These are phyloP conservation scores for Epichloe brachyelytri DNA, from an alignment of 2,329 filamentous ascomycete species.

Conservation along the genomic window DNA sequence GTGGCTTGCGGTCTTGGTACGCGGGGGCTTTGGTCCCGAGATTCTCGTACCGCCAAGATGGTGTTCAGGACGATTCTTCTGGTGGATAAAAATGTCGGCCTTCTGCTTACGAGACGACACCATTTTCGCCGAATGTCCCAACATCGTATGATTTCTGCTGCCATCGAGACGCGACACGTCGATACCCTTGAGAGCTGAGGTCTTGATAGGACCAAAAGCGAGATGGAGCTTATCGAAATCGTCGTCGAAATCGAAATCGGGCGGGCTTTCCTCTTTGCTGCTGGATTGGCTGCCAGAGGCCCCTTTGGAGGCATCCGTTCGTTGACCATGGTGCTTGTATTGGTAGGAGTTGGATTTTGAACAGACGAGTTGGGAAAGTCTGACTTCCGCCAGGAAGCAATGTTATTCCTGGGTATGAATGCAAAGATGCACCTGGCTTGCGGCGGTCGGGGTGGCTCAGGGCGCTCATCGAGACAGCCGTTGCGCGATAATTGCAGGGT, in stretches of 20 bases:
- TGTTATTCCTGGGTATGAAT: constrained; percentile 19
- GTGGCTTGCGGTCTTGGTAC: constrained; percentile 33
- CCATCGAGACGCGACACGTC: not conserved
- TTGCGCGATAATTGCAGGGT: constrained; percentile 6
- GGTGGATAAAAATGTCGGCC: constrained; percentile 41
- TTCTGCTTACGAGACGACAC: constrained; percentile 41
- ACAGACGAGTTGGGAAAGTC: constrained; percentile 8
- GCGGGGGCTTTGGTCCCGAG: constrained; percentile 32
- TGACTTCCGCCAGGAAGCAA: constrained; percentile 13
- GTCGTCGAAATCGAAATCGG: constrained; percentile 18
- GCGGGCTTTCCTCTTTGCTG: constrained; percentile 8
- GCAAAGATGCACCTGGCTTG: constrained; percentile 19
- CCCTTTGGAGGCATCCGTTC: constrained; percentile 28
- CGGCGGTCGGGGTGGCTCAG: constrained; percentile 6
- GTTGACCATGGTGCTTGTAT: constrained; percentile 28
- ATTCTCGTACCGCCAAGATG: constrained; percentile 36
- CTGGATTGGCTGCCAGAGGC: not conserved
- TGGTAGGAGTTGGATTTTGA: not conserved
- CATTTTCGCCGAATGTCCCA: constrained; percentile 29
- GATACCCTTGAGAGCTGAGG: constrained; percentile 10
- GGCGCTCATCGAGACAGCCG: constrained; percentile 8
- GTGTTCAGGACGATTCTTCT: constrained; percentile 42
- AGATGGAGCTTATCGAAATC: constrained; percentile 21
- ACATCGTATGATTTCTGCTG: constrained; percentile 14
- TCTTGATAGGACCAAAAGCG: constrained; percentile 16